Base-by-base conservation (phyloP, 305 asterid species). In the Caryopteris hybrid region DNA sequence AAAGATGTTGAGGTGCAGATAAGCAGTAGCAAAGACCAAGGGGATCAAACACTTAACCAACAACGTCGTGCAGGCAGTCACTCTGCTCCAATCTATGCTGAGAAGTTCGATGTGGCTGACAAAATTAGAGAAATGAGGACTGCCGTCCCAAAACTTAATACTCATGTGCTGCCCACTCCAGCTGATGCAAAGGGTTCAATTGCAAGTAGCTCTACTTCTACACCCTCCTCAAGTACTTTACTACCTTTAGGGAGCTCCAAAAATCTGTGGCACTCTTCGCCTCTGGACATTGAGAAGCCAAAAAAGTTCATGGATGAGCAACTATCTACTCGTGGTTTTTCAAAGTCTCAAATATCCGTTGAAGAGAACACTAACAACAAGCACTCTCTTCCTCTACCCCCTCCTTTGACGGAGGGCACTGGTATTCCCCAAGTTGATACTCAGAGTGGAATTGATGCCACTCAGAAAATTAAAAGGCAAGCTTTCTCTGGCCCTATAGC, bases 91-190 rank as follows among this genome's bases (percentile, higher is more conserved):
- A 81, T 95, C 77, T 84, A 71, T 63, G 81, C 92, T 16, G 91
- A 88, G 74, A 95, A 89, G 82, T 79, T 82, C 41, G 97, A 88
- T 54, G 75, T 78, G 12, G 73, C 85, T 69, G 96, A 88, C 65
- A 86, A 84, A 76, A 79, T 67, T 47, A 81, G 78, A 76, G 96
- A 88, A 74, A 70, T 78, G 76, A 90, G 75, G 67, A 65, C 74
- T n/a, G 45, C 90, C 33, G 73, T 38, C 45, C 85, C 55, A 23
- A 92, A 86, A 71, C 77, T 76, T 69, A 84, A 82, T 43, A 85
- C 96, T 9, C 86, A 95, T 47, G 98, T 72, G 62, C 84, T 95
- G 57, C 99, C 99, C n/a, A 89, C 95, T 75, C 99, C 99, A 10
- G 84, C 84, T 65, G 95, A 85, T 79, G 92, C 97, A 18, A 88